Evolutionary conservation across 768 basidiomycete genomes (phyloP).

Genomic region (Fomitopsis serialis): DNA sequence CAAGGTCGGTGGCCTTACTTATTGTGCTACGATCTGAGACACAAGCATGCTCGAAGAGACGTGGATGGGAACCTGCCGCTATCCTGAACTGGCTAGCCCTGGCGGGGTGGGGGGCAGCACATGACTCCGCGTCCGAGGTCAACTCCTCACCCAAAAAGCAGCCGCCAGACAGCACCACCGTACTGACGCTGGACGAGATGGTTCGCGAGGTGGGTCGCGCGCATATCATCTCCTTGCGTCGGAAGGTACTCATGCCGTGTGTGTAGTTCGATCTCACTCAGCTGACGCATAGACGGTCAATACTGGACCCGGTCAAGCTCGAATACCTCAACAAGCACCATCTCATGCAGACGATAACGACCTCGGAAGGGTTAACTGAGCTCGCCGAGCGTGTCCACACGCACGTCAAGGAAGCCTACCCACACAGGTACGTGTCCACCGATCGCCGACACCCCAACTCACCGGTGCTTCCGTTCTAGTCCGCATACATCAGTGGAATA

Average conservation of each 20-base stretch:
- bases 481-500: conserved; percentile 48
- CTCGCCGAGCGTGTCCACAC: conserved; percentile 52
- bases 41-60: conserved; percentile 39
- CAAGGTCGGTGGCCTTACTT: conserved; percentile 45
- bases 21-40: not conserved
- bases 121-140: conserved; percentile 16
- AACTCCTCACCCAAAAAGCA: conserved; percentile 20
- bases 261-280: conserved; percentile 71
- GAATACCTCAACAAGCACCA: conserved; percentile 88
- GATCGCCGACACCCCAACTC: not conserved
- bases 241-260: not conserved
- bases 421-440: conserved; percentile 43
- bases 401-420: conserved; percentile 50
- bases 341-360: conserved; percentile 51
- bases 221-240: conserved; percentile 5
- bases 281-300: conserved; percentile 79
- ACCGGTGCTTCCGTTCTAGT: not conserved
- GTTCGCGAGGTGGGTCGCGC: conserved; percentile 59
- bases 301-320: conserved; percentile 74
- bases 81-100: conserved; percentile 91
- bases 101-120: conserved; percentile 83
- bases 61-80: conserved; percentile 88
- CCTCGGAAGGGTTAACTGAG: conserved; percentile 41
- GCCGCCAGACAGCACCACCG: conserved; percentile 59
- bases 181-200: conserved; percentile 61